These are phyloP conservation scores for Fusarium keratoplasticum DNA, from an alignment of 2,329 filamentous ascomycete species.

Conservation along the genomic window DNA sequence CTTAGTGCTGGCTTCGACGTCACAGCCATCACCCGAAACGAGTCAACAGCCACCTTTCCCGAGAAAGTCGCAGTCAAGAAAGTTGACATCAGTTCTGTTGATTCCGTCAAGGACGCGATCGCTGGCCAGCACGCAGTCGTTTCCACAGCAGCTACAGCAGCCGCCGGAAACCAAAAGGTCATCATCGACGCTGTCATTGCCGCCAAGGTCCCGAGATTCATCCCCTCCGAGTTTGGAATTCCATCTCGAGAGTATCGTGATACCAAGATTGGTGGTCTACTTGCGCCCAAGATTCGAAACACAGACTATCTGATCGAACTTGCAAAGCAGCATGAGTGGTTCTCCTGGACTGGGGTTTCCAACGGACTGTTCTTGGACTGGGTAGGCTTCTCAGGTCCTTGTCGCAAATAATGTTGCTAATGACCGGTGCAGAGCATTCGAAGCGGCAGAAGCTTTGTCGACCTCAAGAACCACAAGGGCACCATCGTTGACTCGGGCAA, in stretches of 20 bases:
- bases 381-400: neutral
- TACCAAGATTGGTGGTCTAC: constrained; percentile 2
- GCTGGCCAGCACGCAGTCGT: neutral
- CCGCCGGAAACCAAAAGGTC: neutral
- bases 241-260: neutral
- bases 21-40: neutral
- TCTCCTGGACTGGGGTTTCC: neutral
- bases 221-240: neutral
- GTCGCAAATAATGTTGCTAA: neutral
- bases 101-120: neutral
- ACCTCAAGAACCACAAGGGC: neutral
- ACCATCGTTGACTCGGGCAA: neutral
- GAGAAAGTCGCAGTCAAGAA: neutral
- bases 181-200: neutral
- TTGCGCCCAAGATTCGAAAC: neutral
- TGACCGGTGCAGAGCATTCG: neutral
- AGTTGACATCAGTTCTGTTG: neutral
- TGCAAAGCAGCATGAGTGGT: neutral
- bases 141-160: neutral
- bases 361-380: neutral
- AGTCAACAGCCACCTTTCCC: neutral
- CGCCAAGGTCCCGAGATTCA: constrained; percentile 1
- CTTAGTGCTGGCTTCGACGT: neutral
- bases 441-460: neutral
- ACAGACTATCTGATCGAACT: neutral